These are phyloP conservation scores for Cunninghamia lanceolata DNA, from an alignment of 75 land plant species.

Conservation along the genomic window DNA sequence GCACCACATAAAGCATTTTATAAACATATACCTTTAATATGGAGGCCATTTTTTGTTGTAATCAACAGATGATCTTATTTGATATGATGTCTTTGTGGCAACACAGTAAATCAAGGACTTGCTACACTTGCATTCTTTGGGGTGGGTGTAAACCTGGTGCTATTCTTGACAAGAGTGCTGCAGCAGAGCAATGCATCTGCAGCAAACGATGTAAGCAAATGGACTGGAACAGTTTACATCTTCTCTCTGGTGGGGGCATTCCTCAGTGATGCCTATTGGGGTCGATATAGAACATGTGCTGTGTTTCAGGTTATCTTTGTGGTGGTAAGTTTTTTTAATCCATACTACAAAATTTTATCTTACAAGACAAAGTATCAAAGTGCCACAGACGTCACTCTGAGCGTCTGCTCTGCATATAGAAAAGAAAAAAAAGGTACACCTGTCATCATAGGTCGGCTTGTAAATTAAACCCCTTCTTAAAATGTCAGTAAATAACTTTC, in stretches of 20 bases:
- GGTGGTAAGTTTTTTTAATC: constrained; percentile 27
- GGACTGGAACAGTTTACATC: constrained; percentile 70
- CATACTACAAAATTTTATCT: background rate
- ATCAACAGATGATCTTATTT: background rate
- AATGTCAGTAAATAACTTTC: background rate
- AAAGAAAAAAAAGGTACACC: background rate
- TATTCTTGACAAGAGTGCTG: constrained; percentile 64
- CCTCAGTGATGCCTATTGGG: constrained; percentile 75
- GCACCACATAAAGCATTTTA: background rate
- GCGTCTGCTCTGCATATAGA: background rate
- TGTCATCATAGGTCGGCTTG: background rate
- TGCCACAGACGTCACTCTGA: background rate
- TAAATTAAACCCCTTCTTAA: background rate
- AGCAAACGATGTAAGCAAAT: constrained; percentile 67
- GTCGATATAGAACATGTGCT: constrained; percentile 71
- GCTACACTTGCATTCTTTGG: constrained; percentile 66
- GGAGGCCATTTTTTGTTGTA: background rate
- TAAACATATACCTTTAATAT: background rate
- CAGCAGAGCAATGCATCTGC: constrained; percentile 60
- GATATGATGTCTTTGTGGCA: background rate
- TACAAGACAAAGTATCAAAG: background rate
- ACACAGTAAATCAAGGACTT: constrained; percentile 58
- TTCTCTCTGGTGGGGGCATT: constrained; percentile 82
- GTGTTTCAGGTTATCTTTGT: constrained; percentile 53
- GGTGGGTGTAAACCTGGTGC: constrained; percentile 69